A percentile compares a stretch with the other conserved stretches of the same genome.
These are phyloP conservation scores for Backusella morwellensis DNA, from an alignment of 192 early-diverging fungal genomes.

Conservation along the genomic window DNA sequence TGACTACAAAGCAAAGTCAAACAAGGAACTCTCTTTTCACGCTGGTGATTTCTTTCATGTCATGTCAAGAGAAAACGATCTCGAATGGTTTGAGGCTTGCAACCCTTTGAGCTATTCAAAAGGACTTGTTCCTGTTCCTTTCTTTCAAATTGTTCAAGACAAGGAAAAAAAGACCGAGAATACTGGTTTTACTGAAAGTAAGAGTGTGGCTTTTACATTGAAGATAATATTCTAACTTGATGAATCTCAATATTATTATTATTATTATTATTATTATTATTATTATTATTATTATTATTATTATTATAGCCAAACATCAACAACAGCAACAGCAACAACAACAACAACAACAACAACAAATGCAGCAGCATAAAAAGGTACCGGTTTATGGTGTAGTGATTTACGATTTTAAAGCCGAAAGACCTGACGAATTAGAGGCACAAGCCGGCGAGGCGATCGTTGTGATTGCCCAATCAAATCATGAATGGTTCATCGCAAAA, in stretches of 20 bases:
- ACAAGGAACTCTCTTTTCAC: constrained; percentile 65
- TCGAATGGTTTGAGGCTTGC: constrained; percentile 67
- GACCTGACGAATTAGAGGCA: constrained; percentile 62
- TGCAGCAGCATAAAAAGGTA: background rate
- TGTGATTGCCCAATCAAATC: constrained; percentile 69
- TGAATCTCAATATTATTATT: no score
- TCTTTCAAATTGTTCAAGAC: constrained; percentile 65
- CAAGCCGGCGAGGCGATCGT: constrained; percentile 61
- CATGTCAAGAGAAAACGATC: constrained; percentile 60
- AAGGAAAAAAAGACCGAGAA: constrained; percentile 27
- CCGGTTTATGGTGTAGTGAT: constrained; percentile 59
- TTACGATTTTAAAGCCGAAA: constrained; percentile 68
- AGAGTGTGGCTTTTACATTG: background rate
- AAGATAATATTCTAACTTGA: background rate
- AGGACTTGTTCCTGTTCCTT: constrained; percentile 65
- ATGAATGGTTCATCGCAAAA: constrained; percentile 74
- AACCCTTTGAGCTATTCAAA: constrained; percentile 64
- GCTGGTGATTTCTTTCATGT: constrained; percentile 82
- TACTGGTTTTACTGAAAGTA: constrained; percentile 18
- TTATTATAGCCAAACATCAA: background rate
- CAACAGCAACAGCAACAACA: no score
- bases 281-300: background rate
- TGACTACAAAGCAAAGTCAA: constrained; percentile 60
- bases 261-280: background rate
- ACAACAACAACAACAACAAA: no score